Conservation (phyloP, 164 flowering plant species). For the Saururus chinensis region DNA sequence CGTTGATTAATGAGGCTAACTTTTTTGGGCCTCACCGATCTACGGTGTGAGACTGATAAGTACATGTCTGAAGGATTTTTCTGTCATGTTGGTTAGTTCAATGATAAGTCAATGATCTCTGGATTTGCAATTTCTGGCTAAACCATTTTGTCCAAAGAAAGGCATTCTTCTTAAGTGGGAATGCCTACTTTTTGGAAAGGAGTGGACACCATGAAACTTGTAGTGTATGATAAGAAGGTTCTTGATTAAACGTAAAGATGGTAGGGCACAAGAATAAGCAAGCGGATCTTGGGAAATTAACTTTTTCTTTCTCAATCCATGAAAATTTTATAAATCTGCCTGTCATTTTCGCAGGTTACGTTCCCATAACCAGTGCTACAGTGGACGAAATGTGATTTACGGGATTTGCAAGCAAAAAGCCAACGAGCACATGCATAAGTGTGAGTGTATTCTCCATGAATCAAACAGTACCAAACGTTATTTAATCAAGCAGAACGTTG, state of each 20-base stretch:
- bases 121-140: background rate
- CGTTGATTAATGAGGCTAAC: too few species aligned
- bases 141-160: conserved; percentile 2
- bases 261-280: conserved; percentile 32
- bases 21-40: too few species aligned
- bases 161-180: conserved; percentile 11
- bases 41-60: too few species aligned
- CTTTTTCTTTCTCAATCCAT: conserved; percentile 7
- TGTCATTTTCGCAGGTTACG: conserved; percentile 18
- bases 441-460: too few species aligned
- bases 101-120: background rate
- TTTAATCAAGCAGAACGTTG: too few species aligned
- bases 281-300: conserved; percentile 19
- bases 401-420: too few species aligned
- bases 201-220: conserved; percentile 24
- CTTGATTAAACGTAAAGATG: conserved; percentile 34
- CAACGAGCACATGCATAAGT: too few species aligned
- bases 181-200: conserved; percentile 26
- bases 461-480: too few species aligned
- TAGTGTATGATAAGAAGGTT: conserved; percentile 33
- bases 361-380: conserved; percentile 11
- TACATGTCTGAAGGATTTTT: too few species aligned
- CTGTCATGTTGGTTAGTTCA: too few species aligned
- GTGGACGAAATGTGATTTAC: too few species aligned
- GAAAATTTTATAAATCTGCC: conserved; percentile 7